A percentile compares a stretch with the other conserved stretches of the same genome.
phyloP scores from a whole-genome alignment of 805 yeast genomes.

The Zygotorulaspora florentina region DNA sequence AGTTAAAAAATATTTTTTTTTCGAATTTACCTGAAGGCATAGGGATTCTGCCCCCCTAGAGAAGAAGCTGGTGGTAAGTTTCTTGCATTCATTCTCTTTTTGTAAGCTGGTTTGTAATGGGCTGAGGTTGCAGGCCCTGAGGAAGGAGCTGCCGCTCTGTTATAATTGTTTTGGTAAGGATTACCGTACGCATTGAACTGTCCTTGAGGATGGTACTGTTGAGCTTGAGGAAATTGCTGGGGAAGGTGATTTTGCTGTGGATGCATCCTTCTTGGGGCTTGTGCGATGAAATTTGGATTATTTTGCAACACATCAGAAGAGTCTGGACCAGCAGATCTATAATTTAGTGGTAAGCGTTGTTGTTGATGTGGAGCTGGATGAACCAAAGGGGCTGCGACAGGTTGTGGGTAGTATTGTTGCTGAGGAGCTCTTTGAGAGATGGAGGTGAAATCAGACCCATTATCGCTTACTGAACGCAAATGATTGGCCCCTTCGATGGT shows the following conservation, averaged over 20 bases:
- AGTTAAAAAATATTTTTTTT: background rate
- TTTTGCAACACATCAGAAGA: slow-evolving; percentile 43
- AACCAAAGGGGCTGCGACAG: slow-evolving; percentile 12
- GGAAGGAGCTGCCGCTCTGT: slow-evolving; percentile 1
- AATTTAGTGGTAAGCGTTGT: slow-evolving; percentile 17
- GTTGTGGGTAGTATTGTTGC: slow-evolving; percentile 20
- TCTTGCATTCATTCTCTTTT: slow-evolving; percentile 33
- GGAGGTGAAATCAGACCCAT: slow-evolving; percentile 63
- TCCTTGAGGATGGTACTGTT: background rate
- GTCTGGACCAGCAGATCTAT: slow-evolving; percentile 22
- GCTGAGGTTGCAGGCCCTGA: slow-evolving; percentile 6
- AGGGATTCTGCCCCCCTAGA: slow-evolving; percentile 42
- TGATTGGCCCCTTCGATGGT: slow-evolving; percentile 11
- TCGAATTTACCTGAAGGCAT: slow-evolving; percentile 35
- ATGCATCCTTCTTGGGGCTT: slow-evolving; percentile 9
- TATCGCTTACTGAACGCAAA: slow-evolving; percentile 9
- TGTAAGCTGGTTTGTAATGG: slow-evolving; percentile 40
- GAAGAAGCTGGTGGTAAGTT: slow-evolving; percentile 43
- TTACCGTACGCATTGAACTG: slow-evolving; percentile 6
- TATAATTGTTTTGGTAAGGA: slow-evolving; percentile 3
- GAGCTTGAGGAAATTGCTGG: slow-evolving; percentile 5
- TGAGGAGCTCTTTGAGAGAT: slow-evolving; percentile 68
- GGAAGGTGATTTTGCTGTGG: slow-evolving; percentile 2
- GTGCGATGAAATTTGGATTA: slow-evolving; percentile 44
- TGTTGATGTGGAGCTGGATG: slow-evolving; percentile 29